A percentile compares a stretch with the other conserved stretches of the same genome.
phyloP scores from a whole-genome alignment of 768 basidiomycete genomes.

The Dendrothele bispora region DNA sequence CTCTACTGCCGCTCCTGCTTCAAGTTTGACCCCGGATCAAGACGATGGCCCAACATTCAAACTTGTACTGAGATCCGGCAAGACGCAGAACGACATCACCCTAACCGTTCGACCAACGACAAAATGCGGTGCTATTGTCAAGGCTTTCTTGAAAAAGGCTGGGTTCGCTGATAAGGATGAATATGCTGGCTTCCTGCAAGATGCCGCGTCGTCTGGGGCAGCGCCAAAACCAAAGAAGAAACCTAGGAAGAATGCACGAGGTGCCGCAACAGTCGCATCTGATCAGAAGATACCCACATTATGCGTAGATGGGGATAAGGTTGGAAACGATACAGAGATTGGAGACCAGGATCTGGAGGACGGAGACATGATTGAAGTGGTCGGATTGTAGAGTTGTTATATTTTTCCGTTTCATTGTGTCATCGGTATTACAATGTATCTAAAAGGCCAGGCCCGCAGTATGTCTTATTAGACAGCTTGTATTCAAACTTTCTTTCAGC shows the following conservation, averaged over 20 bases:
- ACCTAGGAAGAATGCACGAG: conserved; percentile 32
- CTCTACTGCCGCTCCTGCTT: too few species aligned
- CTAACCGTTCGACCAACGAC: conserved; percentile 75
- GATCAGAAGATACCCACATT: conserved; percentile 45
- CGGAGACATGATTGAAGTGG: conserved; percentile 76
- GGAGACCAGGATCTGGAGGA: conserved; percentile 74
- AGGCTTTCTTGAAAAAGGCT: conserved; percentile 70
- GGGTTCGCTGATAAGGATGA: conserved; percentile 56
- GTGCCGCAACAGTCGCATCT: conserved; percentile 19
- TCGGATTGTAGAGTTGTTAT: conserved; percentile 44
- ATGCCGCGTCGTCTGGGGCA: conserved; percentile 9
- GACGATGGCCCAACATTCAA: conserved; percentile 62
- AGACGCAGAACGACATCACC: conserved; percentile 51
- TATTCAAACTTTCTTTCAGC: too few species aligned
- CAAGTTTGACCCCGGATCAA: too few species aligned
- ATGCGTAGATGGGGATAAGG: conserved; percentile 70
- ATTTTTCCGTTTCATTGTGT: too few species aligned
- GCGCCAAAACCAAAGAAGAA: conserved; percentile 10
- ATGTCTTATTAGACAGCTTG: too few species aligned
- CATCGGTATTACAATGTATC: too few species aligned
- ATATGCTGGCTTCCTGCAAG: conserved; percentile 40
- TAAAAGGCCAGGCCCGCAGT: too few species aligned
- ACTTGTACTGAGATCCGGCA: conserved; percentile 61
- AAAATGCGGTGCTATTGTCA: conserved; percentile 73
- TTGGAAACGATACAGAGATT: conserved; percentile 60